These are phyloP conservation scores for Claviceps sp. DNA, from an alignment of 2,329 filamentous ascomycete genomes.

Conservation along the genomic window DNA sequence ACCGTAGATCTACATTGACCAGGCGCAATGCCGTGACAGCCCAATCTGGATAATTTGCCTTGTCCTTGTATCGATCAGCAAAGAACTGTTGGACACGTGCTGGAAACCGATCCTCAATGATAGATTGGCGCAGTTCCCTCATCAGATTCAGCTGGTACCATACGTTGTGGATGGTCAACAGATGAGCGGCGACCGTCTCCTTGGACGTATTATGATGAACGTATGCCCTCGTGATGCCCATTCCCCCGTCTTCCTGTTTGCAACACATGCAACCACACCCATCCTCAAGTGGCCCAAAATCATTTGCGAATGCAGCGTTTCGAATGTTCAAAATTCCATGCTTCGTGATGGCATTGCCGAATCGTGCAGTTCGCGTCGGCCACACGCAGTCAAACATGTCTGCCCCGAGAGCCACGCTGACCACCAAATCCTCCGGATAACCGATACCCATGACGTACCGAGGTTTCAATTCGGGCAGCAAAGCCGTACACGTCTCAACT, in stretches of 20 bases:
- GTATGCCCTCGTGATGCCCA: constrained; percentile 78
- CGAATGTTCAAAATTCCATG: constrained; percentile 74
- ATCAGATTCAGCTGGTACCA: constrained; percentile 84
- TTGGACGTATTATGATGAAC: constrained; percentile 86
- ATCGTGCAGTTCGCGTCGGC: constrained; percentile 90
- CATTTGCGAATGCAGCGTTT: constrained; percentile 58
- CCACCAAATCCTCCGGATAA: constrained; percentile 89
- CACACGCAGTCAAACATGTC: constrained; percentile 99
- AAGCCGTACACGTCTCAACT: constrained; percentile 68
- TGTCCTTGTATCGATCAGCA: constrained; percentile 46
- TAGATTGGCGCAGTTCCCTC: constrained; percentile 58
- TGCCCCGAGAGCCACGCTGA: constrained; percentile 83
- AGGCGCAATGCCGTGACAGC: constrained; percentile 63
- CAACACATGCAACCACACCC: constrained; percentile 75
- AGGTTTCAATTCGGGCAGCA: constrained; percentile 85
- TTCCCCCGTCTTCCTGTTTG: constrained; percentile 49
- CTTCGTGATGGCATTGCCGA: constrained; percentile 84
- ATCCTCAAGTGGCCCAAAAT: constrained; percentile 74
- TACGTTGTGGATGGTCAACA: constrained; percentile 89
- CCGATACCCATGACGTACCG: constrained; percentile 98
- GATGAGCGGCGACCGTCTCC: constrained; percentile 78
- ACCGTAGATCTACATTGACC: constrained; percentile 58
- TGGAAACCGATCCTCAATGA: constrained; percentile 71
- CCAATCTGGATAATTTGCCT: constrained; percentile 66
- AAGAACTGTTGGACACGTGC: constrained; percentile 72